Base-by-base conservation (phyloP, 495 filamentous ascomycete genomes). In the Daldinia caldariorum region DNA sequence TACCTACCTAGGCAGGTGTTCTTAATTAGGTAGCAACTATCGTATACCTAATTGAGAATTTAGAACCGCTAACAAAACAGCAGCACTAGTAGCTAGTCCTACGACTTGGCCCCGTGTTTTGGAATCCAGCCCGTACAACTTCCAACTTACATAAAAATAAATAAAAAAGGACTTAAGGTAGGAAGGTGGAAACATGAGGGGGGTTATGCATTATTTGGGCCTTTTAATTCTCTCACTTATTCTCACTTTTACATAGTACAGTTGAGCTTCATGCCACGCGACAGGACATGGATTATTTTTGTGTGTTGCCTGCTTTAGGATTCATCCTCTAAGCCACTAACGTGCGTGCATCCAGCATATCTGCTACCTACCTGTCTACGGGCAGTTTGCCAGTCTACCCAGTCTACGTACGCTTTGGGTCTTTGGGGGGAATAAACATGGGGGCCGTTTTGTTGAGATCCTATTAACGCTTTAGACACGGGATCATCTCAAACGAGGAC, bases 141-240 rank as follows among this genome's bases (percentile, higher is more conserved):
- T 45, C 63, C 20, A 67, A 71, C 63, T 63, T 71, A 18, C 63
- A n/a, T n/a, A n/a, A n/a, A n/a, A n/a, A n/a, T n/a, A n/a, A n/a
- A n/a, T n/a, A n/a, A 43, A 29, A 56, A 56, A 55, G n/a, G 13
- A 35, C 39, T 55, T 43, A 70, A 26, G 47, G 10, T 43, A 26
- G 26, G 55, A n/a, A 47, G 53, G 26, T 26, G 26, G 26, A 26
- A 26, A 60, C n/a, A n/a, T 38, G 49, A 63, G 59, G 69, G 58
- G 59, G 26, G 31, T 38, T 45, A 35, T 55, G 59, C 60, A 66
- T 67, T 72, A 69, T 72, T 12, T 72, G 61, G 51, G 69, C 20
- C 69, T 72, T 72, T 72, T 72, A 72, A 69, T 72, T 69, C 61
- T 61, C 65, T 72, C 65, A 68, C 49, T 62, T 26, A 26, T 26